phyloP scores from a whole-genome alignment of 2,329 filamentous ascomycete genomes.

The Colletotrichum falcatum region DNA sequence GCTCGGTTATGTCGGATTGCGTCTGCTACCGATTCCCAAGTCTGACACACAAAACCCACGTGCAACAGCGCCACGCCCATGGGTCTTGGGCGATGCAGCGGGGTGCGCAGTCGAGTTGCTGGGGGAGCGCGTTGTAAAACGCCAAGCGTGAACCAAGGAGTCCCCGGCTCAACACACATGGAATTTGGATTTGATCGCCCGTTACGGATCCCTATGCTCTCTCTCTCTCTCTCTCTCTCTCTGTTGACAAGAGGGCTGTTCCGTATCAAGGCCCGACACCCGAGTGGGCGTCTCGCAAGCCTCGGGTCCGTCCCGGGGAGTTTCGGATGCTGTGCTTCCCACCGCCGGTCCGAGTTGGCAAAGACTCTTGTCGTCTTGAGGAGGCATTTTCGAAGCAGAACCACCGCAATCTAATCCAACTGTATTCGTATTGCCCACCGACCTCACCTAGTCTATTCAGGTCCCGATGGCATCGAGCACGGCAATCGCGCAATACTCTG shows the following conservation, averaged over 20 bases:
- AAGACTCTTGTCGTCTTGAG: background rate
- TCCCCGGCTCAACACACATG: conserved; percentile 26
- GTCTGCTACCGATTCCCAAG: background rate
- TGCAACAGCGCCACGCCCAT: conserved; percentile 27
- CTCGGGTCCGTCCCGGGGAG: background rate
- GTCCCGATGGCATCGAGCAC: conserved; percentile 32
- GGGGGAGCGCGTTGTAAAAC: conserved; percentile 22
- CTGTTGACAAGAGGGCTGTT: background rate
- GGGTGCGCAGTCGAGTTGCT: background rate
- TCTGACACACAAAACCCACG: conserved; percentile 35
- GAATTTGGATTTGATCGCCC: background rate
- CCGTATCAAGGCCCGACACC: background rate
- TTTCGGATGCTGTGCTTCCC: background rate
- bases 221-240: background rate
- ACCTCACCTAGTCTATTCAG: conserved; percentile 4
- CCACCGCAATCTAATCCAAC: background rate
- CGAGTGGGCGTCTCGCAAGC: conserved; percentile 6
- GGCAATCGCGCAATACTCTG: conserved; percentile 25
- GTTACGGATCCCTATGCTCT: background rate
- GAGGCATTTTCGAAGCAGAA: background rate
- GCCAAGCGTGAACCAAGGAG: conserved; percentile 37
- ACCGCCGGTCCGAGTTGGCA: background rate
- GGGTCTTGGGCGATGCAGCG: conserved; percentile 18
- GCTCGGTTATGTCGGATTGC: conserved; percentile 11
- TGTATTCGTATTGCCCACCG: no score